phyloP scores from a whole-genome alignment of 202 grass and related monocot species.

The Zizania palustris region DNA sequence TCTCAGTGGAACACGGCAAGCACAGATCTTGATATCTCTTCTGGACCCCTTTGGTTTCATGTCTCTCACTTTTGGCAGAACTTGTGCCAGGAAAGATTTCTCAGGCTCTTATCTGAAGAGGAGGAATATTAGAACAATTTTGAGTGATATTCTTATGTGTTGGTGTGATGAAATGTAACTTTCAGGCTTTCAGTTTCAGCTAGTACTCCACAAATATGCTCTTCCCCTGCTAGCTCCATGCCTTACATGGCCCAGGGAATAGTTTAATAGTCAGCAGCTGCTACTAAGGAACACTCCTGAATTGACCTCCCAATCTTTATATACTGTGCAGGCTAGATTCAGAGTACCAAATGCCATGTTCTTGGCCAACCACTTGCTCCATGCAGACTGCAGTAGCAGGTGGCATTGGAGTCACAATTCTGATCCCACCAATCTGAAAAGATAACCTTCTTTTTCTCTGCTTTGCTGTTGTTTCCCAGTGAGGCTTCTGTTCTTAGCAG shows the following conservation, averaged over 20 bases:
- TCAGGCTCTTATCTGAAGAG: slow-evolving; percentile 32
- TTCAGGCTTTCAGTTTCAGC: slow-evolving; percentile 44
- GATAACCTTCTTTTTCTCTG: slow-evolving; percentile 38
- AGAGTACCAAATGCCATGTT: slow-evolving; percentile 40
- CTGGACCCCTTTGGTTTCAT: background rate
- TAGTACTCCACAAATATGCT: slow-evolving; percentile 47
- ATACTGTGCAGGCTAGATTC: slow-evolving; percentile 24
- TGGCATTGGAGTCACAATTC: slow-evolving; percentile 36
- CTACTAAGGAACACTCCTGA: slow-evolving; percentile 37
- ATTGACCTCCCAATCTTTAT: slow-evolving; percentile 6
- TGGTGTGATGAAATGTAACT: slow-evolving; percentile 31
- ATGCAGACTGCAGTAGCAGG: slow-evolving; percentile 26
- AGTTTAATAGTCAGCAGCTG: slow-evolving; percentile 24
- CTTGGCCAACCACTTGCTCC: slow-evolving; percentile 49
- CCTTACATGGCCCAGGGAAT: slow-evolving; percentile 39
- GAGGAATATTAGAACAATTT: slow-evolving; percentile 28
- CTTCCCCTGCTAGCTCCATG: slow-evolving; percentile 18
- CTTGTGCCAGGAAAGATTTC: slow-evolving; percentile 7
- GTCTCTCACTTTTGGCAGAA: slow-evolving; percentile 28
- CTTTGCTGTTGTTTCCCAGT: background rate
- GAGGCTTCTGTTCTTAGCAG: slow-evolving; percentile 26
- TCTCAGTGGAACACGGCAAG: slow-evolving; percentile 39
- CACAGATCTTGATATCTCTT: slow-evolving; percentile 6
- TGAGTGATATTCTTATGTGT: background rate
- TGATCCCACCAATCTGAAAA: slow-evolving; percentile 35